Conservation (phyloP, 1,284 basidiomycete species). For the Mycena sp. region DNA sequence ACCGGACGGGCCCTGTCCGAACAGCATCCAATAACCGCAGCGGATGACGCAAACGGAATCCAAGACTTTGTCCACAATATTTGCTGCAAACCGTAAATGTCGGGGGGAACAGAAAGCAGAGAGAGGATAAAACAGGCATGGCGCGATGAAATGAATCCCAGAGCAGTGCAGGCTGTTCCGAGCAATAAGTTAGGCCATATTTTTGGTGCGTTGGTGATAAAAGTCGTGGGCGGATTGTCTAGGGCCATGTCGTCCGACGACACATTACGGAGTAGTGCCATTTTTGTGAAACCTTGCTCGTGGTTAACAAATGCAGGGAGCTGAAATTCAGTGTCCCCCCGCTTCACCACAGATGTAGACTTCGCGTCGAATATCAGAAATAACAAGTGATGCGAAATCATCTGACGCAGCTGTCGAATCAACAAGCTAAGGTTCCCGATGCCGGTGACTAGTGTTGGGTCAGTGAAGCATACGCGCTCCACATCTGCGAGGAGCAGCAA, state of each 20-base stretch:
- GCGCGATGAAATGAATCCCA: constrained; percentile 3
- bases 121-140: constrained; percentile 4
- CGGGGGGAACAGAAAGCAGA: constrained; percentile 2
- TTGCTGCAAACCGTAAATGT: background rate
- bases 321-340: background rate
- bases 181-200: background rate
- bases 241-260: constrained; percentile 1
- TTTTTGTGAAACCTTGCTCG: constrained; percentile 12
- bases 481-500: background rate
- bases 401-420: constrained; percentile 8
- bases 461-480: background rate
- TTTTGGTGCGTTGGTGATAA: background rate
- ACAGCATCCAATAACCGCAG: constrained; percentile 2
- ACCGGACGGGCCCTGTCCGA: background rate
- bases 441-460: background rate
- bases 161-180: background rate
- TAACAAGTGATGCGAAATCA: constrained; percentile 3
- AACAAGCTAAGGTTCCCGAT: constrained; percentile 14
- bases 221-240: background rate
- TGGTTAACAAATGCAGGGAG: constrained; percentile 4
- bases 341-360: background rate
- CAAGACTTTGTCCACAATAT: background rate
- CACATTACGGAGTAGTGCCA: constrained; percentile 1
- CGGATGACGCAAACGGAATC: constrained; percentile 4
- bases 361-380: background rate